These are phyloP conservation scores for Rosa persica DNA, from an alignment of 306 rosid genomes.

Conservation along the genomic window DNA sequence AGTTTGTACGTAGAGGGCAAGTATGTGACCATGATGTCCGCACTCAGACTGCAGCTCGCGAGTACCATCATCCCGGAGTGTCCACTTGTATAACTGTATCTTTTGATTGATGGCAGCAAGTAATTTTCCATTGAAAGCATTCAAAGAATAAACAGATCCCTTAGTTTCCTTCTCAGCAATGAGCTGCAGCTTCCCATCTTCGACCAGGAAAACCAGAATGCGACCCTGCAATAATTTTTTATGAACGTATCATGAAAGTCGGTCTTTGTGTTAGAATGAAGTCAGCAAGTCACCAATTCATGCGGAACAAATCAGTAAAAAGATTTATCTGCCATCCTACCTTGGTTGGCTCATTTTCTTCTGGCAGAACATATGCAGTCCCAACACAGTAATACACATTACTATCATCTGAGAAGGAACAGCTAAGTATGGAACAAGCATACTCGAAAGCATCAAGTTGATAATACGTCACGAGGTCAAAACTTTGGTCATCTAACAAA, in stretches of 20 bases:
- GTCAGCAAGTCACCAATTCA: conserved; percentile 8
- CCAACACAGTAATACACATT: conserved; percentile 94
- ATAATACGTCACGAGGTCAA: conserved; percentile 81
- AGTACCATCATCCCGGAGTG: conserved; percentile 92
- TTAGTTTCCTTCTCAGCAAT: conserved; percentile 97
- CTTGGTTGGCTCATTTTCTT: conserved; percentile 95
- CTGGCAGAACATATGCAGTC: conserved; percentile 92
- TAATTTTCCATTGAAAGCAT: conserved; percentile 90
- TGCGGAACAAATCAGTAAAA: conserved; percentile 9
- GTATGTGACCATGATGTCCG: conserved; percentile 98
- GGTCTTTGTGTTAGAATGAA: background rate
- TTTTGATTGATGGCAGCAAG: conserved; percentile 99
- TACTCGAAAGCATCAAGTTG: conserved; percentile 80
- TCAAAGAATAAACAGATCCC: conserved; percentile 91
- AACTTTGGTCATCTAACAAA: conserved; percentile 93
- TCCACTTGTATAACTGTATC: conserved; percentile 97
- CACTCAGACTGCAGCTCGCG: conserved; percentile 96
- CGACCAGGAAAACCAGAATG: conserved; percentile 84
- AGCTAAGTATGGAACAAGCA: conserved; percentile 93
- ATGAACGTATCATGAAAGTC: background rate
- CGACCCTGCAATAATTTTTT: conserved; percentile 62
- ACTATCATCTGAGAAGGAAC: conserved; percentile 95
- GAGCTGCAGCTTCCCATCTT: conserved; percentile 95
- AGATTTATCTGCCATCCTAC: conserved; percentile 32
- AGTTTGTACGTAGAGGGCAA: conserved; percentile 95